Percentiles rank a stretch among this genome's conserved stretches.
Conservation (phyloP, 768 basidiomycete genomes). For the Galerina marginata region DNA sequence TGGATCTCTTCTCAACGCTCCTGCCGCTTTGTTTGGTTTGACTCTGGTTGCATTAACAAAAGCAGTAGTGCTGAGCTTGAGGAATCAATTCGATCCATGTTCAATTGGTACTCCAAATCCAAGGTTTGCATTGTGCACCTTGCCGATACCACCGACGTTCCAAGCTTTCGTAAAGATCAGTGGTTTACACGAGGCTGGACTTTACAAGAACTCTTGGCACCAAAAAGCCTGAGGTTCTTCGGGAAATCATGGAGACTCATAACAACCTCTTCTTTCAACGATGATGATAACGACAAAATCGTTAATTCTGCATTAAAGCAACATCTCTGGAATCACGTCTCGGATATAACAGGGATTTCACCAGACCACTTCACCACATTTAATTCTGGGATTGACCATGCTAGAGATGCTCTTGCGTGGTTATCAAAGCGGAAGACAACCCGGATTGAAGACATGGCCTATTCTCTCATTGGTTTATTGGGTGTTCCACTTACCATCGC, state of each 20-base stretch:
- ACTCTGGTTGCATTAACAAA: conserved; percentile 11
- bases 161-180: no score
- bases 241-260: background rate
- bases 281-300: background rate
- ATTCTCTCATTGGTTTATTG: conserved; percentile 7
- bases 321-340: background rate
- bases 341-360: background rate
- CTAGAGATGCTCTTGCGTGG: background rate
- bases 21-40: conserved; percentile 1
- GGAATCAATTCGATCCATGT: conserved; percentile 15
- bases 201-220: conserved; percentile 5
- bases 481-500: background rate
- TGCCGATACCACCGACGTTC: background rate
- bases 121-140: conserved; percentile 6
- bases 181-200: conserved; percentile 5
- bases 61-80: conserved; percentile 9
- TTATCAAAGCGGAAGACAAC: background rate
- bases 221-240: background rate
- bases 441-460: conserved; percentile 3
- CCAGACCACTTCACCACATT: background rate
- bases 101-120: background rate
- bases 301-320: background rate
- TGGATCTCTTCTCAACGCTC: background rate
- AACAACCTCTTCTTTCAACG: background rate
- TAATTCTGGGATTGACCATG: background rate